Percentiles rank a stretch among this genome's conserved stretches.
Evolutionary conservation across 257 asterid genomes (phyloP).

Genomic region (Nicotiana paniculata): DNA sequence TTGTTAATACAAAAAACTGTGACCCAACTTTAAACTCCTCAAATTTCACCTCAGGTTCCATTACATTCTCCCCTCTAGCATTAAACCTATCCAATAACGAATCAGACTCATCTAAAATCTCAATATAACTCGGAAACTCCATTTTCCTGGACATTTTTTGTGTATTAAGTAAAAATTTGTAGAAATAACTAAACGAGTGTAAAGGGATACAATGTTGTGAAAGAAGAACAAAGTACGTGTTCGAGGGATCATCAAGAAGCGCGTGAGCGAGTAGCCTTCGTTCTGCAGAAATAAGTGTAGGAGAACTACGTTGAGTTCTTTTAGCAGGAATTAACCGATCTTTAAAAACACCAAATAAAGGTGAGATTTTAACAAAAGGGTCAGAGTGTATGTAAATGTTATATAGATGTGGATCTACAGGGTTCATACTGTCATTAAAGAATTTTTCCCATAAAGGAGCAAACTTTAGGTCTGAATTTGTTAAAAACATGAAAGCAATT

Average conservation of each 20-base stretch:
- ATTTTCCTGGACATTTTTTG: constrained; percentile 41
- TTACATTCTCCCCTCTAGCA: constrained; percentile 64
- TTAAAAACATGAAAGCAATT: constrained; percentile 79
- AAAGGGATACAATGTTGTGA: constrained; percentile 69
- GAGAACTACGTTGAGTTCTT: constrained; percentile 81
- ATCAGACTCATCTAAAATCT: constrained; percentile 37
- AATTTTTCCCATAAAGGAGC: constrained; percentile 65
- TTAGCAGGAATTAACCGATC: constrained; percentile 52
- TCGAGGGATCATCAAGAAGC: constrained; percentile 54
- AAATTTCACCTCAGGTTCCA: constrained; percentile 71
- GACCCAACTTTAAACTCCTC: constrained; percentile 71
- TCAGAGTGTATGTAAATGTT: constrained; percentile 84
- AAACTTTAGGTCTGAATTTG: constrained; percentile 64
- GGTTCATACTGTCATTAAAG: constrained; percentile 28
- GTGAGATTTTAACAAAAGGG: constrained; percentile 36
- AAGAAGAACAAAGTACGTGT: constrained; percentile 47
- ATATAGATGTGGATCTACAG: constrained; percentile 36
- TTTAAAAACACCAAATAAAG: constrained; percentile 45
- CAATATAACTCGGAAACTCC: constrained; percentile 58
- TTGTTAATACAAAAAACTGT: constrained; percentile 64
- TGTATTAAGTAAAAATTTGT: constrained; percentile 53
- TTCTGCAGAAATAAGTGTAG: constrained; percentile 68
- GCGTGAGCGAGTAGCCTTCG: constrained; percentile 67
- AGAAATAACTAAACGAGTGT: constrained; percentile 49
- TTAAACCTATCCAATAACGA: constrained; percentile 52